Evolutionary conservation across 805 yeast genomes (phyloP).

Genomic region (Wickerhamomyces ciferrii): DNA sequence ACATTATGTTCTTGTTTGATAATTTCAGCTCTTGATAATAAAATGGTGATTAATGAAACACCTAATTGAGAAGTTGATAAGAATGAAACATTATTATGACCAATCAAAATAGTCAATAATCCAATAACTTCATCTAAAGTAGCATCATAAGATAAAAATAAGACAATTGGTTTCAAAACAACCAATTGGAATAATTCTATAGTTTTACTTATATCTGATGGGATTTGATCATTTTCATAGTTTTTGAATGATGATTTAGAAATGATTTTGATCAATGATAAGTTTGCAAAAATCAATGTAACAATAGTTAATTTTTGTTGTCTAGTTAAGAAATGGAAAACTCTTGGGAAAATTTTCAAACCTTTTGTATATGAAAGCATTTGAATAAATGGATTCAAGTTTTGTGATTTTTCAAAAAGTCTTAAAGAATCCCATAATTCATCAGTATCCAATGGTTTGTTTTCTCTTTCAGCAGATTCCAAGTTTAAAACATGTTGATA

Average conservation of each 20-base stretch:
- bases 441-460: conserved; percentile 36
- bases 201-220: conserved; percentile 49
- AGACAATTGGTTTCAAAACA: conserved; percentile 77
- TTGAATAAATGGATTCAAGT: conserved; percentile 68
- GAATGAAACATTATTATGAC: conserved; percentile 60
- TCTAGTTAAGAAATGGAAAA: conserved; percentile 73
- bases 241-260: conserved; percentile 75
- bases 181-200: conserved; percentile 77
- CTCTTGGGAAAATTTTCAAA: conserved; percentile 81
- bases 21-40: conserved; percentile 87
- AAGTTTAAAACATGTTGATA: conserved; percentile 72
- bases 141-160: conserved; percentile 72
- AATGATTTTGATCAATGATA: conserved; percentile 75
- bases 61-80: conserved; percentile 67
- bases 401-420: conserved; percentile 54
- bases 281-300: conserved; percentile 72
- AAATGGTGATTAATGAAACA: conserved; percentile 79
- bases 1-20: conserved; percentile 75
- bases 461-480: conserved; percentile 70
- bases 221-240: conserved; percentile 45
- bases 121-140: conserved; percentile 76
- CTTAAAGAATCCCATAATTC: conserved; percentile 76
- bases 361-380: conserved; percentile 83
- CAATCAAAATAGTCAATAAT: conserved; percentile 62
- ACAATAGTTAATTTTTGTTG: conserved; percentile 75